Evolutionary conservation across 2,329 filamentous ascomycete genomes (phyloP).

Genomic region (Cytospora leucostoma): DNA sequence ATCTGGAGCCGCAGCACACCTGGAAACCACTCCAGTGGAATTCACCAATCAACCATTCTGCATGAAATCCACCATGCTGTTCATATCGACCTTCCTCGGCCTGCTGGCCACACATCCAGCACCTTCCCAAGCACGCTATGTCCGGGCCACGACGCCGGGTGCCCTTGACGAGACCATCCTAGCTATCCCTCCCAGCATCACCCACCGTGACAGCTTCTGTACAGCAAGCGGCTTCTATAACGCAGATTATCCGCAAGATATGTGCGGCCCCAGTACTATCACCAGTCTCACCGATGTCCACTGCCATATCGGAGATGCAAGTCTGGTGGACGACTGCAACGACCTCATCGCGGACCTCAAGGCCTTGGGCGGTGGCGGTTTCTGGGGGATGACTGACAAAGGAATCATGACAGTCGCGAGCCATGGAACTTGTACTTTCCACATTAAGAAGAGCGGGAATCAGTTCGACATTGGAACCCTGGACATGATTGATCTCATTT

Average conservation of each 20-base stretch:
- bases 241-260: background rate
- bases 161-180: background rate
- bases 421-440: background rate
- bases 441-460: background rate
- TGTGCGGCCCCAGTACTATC: background rate
- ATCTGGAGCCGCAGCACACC: too few species aligned
- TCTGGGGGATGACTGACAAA: background rate
- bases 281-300: background rate
- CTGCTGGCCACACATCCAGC: background rate
- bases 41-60: background rate
- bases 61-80: background rate
- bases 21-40: background rate
- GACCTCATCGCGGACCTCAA: background rate
- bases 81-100: background rate
- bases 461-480: background rate
- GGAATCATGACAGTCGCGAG: background rate
- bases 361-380: background rate
- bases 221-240: background rate
- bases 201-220: background rate
- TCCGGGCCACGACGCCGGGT: background rate
- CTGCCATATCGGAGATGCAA: background rate
- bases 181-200: background rate
- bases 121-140: background rate
- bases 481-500: background rate
- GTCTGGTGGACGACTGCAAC: background rate